Conservation (phyloP, 768 basidiomycete genomes). For the Rhodotorula toruloides region DNA sequence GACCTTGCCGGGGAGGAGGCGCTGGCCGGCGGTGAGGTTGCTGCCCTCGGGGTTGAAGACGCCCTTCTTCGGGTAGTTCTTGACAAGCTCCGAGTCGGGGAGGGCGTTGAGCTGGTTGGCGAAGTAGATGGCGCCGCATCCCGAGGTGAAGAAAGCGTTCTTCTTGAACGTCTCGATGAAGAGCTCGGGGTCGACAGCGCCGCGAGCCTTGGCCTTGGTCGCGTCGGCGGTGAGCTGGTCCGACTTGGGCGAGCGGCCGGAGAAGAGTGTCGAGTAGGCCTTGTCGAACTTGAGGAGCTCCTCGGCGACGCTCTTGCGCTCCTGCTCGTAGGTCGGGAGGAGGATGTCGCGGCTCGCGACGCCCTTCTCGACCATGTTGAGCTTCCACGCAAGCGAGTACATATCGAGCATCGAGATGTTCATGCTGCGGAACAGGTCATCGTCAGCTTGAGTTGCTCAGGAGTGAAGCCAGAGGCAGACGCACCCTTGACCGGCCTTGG, state of each 20-base stretch:
- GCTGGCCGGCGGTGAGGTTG: slow-evolving; percentile 38
- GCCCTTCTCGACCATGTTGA: slow-evolving; percentile 45
- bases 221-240: slow-evolving; percentile 37
- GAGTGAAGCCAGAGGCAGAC: neutral
- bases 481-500: slow-evolving; percentile 42
- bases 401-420: slow-evolving; percentile 44
- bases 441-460: neutral
- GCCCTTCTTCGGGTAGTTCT: slow-evolving; percentile 33
- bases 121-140: slow-evolving; percentile 42
- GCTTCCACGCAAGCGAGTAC: slow-evolving; percentile 42
- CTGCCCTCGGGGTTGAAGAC: slow-evolving; percentile 42
- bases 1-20: slow-evolving; percentile 41
- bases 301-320: slow-evolving; percentile 41
- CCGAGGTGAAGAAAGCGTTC: slow-evolving; percentile 43
- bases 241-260: slow-evolving; percentile 37
- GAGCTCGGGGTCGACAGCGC: slow-evolving; percentile 41
- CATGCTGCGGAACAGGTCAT: slow-evolving; percentile 17
- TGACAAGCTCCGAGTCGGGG: slow-evolving; percentile 39
- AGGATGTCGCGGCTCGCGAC: slow-evolving; percentile 38
- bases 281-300: slow-evolving; percentile 43
- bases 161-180: slow-evolving; percentile 44
- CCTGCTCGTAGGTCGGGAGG: slow-evolving; percentile 42
- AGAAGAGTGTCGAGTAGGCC: slow-evolving; percentile 42
- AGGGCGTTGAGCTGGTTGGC: slow-evolving; percentile 41
- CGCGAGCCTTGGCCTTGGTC: slow-evolving; percentile 28